Conservation (phyloP, 2,329 filamentous ascomycete genomes). For the Teratosphaeria destructans region DNA sequence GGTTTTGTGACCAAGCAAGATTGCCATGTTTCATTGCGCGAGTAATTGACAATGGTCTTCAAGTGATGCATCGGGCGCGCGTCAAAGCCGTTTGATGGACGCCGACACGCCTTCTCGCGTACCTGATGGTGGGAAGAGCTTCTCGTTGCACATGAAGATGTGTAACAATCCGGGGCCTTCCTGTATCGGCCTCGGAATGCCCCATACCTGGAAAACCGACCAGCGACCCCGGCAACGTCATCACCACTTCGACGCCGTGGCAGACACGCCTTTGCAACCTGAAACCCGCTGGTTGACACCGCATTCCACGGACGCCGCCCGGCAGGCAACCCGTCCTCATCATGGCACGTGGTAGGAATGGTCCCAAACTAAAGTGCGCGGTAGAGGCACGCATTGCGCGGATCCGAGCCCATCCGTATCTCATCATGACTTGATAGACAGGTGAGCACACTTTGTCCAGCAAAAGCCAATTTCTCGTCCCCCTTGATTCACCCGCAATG, state of each 20-base stretch:
- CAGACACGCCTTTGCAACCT: too few relatives aligned
- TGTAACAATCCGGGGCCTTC: not conserved
- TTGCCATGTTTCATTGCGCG: too few relatives aligned
- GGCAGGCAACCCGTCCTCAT: too few relatives aligned
- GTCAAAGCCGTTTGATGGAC: too few relatives aligned
- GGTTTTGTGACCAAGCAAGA: too few relatives aligned
- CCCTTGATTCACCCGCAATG: not conserved
- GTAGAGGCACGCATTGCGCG: not conserved
- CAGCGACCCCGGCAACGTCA: not conserved
- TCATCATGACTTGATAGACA: not conserved
- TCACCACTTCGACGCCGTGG: too few relatives aligned
- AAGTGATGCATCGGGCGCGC: too few relatives aligned
- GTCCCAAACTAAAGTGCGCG: not conserved
- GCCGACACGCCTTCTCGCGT: too few relatives aligned
- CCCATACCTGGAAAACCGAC: not conserved
- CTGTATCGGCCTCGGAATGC: not conserved
- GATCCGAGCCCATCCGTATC: not conserved
- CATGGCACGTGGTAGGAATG: not conserved
- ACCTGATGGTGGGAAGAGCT: too few relatives aligned
- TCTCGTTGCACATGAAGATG: not conserved
- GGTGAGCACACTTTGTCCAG: not conserved
- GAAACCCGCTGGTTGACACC: too few relatives aligned
- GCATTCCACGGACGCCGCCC: too few relatives aligned
- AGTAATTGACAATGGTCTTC: too few relatives aligned
- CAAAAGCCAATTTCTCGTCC: not conserved